phyloP scores from a whole-genome alignment of 2,329 filamentous ascomycete species.

The Aureobasidium zeae region DNA sequence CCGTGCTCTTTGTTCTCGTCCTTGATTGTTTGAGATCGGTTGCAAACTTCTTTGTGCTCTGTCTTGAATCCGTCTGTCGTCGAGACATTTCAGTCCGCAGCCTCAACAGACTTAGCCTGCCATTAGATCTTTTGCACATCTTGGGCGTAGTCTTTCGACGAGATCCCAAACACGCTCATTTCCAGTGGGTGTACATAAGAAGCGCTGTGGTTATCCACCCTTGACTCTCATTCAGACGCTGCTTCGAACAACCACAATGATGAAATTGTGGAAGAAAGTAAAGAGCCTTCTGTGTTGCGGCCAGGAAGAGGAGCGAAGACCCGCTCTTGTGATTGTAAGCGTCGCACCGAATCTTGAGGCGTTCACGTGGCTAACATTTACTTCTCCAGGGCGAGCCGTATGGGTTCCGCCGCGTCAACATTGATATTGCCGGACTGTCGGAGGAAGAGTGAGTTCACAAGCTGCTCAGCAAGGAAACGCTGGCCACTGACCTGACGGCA shows the following conservation, averaged over 20 bases:
- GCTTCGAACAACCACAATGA: neutral
- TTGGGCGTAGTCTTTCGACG: neutral
- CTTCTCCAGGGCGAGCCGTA: neutral
- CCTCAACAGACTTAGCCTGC: no score
- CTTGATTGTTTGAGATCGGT: constrained; percentile 2
- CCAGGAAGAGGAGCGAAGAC: neutral
- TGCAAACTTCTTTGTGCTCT: constrained; percentile 7
- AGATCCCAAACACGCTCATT: neutral
- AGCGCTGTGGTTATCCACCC: neutral
- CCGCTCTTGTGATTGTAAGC: neutral
- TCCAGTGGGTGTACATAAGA: constrained; percentile 1
- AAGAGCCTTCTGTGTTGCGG: constrained; percentile 3
- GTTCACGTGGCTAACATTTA: neutral
- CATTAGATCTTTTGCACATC: no score
- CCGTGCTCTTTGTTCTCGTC: constrained; percentile 9
- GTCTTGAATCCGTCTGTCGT: neutral
- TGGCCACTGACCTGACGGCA: neutral
- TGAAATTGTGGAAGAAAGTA: neutral
- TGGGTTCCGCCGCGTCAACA: neutral
- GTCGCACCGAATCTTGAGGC: neutral
- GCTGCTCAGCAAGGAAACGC: no score
- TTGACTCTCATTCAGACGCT: no score
- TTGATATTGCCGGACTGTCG: neutral
- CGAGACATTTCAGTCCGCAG: no score
- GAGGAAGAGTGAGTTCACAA: neutral